Conservation (phyloP, 2,329 filamentous ascomycete species). For the Neonectria sp. region DNA sequence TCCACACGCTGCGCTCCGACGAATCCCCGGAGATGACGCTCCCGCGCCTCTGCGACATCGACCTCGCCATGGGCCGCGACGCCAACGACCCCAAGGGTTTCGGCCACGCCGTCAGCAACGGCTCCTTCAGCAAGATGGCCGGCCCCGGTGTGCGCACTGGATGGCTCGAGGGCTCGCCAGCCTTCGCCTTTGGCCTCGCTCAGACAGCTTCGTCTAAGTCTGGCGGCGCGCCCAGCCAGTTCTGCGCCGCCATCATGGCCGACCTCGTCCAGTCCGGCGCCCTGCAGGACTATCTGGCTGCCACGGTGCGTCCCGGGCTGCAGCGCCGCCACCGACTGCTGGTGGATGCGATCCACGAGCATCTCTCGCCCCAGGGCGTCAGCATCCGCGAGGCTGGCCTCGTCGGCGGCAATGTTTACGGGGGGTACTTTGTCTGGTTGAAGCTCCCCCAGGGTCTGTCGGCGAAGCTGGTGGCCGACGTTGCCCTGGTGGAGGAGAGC, state of each 20-base stretch:
- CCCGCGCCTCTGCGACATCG: constrained; percentile 85
- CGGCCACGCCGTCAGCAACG: constrained; percentile 88
- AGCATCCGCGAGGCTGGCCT: constrained; percentile 56
- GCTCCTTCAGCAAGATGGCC: constrained; percentile 90
- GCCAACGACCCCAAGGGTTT: constrained; percentile 67
- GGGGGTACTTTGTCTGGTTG: constrained; percentile 92
- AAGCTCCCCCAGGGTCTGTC: constrained; percentile 68
- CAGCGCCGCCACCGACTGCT: constrained; percentile 65
- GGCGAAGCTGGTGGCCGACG: constrained; percentile 68
- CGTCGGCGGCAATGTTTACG: constrained; percentile 67
- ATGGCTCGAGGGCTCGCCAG: constrained; percentile 84
- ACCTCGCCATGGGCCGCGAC: constrained; percentile 74
- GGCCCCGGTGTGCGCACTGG: constrained; percentile 87
- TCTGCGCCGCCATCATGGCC: constrained; percentile 67
- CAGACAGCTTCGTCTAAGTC: constrained; percentile 68
- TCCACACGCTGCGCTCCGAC: constrained; percentile 47
- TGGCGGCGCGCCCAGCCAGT: constrained; percentile 71
- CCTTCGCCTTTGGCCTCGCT: constrained; percentile 65
- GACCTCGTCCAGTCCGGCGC: constrained; percentile 62
- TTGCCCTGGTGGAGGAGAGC: constrained; percentile 74
- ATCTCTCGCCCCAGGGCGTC: constrained; percentile 76
- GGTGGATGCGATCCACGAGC: constrained; percentile 69
- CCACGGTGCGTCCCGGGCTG: constrained; percentile 61
- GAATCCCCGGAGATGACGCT: constrained; percentile 67
- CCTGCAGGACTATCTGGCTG: constrained; percentile 61